A percentile compares a stretch with the other conserved stretches of the same genome.
These are phyloP conservation scores for Bipolaris bicolor DNA, from an alignment of 2,329 filamentous ascomycete genomes.

Conservation along the genomic window DNA sequence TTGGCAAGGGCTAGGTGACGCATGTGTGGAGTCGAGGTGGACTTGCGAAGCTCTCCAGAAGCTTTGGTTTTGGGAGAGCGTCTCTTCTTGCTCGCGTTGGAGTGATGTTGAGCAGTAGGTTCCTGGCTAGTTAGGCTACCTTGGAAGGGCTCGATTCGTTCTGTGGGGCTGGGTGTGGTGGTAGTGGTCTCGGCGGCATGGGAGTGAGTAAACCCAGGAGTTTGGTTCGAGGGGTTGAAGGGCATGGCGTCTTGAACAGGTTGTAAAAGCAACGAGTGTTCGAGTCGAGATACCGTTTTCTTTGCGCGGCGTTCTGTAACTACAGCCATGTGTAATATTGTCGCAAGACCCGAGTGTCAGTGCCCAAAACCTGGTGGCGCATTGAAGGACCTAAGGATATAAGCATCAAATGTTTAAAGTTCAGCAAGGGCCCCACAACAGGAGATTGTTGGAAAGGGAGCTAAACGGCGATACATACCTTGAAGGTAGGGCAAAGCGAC, in stretches of 20 bases:
- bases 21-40: constrained; percentile 57
- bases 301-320: constrained; percentile 45
- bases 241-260: constrained; percentile 45
- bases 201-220: constrained; percentile 34
- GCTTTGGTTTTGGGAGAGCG: constrained; percentile 50
- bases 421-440: constrained; percentile 28
- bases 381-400: constrained; percentile 40
- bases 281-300: constrained; percentile 43
- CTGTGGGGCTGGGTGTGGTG: constrained; percentile 30
- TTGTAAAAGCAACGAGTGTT: constrained; percentile 42
- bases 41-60: constrained; percentile 50
- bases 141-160: constrained; percentile 27
- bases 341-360: constrained; percentile 37
- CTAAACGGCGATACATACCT: constrained; percentile 40
- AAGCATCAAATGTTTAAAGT: constrained; percentile 38
- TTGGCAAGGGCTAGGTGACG: constrained; percentile 48
- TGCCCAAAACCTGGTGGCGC: constrained; percentile 31
- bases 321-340: constrained; percentile 46
- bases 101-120: constrained; percentile 25
- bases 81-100: constrained; percentile 43
- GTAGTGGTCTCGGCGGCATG: constrained; percentile 28
- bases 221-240: constrained; percentile 39
- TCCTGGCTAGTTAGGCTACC: constrained; percentile 29
- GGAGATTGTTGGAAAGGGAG: constrained; percentile 20
- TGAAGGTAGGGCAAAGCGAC: constrained; percentile 32